phyloP scores from a whole-genome alignment of 345 rosid species.

The Hibiscus trionum region DNA sequence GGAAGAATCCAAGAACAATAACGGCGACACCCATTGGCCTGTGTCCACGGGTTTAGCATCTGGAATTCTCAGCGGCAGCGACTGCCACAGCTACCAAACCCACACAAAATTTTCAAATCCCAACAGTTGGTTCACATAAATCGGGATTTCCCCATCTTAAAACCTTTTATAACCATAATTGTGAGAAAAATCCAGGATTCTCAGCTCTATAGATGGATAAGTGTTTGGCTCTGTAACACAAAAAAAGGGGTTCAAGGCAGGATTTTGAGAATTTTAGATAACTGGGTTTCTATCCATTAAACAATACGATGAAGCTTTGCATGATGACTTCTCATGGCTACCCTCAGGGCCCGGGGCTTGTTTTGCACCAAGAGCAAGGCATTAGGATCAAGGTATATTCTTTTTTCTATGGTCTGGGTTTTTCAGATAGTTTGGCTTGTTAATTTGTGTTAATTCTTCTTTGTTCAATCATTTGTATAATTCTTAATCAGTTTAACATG shows the following conservation, averaged over 20 bases:
- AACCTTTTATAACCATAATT: not conserved
- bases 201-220: conserved; percentile 24
- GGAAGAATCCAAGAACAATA: not conserved
- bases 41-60: not conserved
- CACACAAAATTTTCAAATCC: conserved; percentile 13
- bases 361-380: conserved; percentile 38
- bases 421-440: not conserved
- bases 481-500: not conserved
- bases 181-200: not conserved
- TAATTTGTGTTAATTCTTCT: not conserved
- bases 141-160: not conserved
- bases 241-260: not conserved
- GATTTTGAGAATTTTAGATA: conserved; percentile 13
- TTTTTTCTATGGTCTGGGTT: conserved; percentile 6
- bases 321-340: conserved; percentile 56
- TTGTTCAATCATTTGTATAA: not conserved
- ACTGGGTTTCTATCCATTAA: conserved; percentile 25
- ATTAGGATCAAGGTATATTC: conserved; percentile 30
- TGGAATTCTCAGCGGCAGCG: conserved; percentile 23
- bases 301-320: conserved; percentile 46
- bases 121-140: conserved; percentile 11
- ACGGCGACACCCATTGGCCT: not conserved
- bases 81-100: conserved; percentile 14
- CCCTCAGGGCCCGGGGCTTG: conserved; percentile 33
- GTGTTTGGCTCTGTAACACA: conserved; percentile 21